Conservation (phyloP, 257 asterid genomes). For the Nicotiana noctiflora region DNA sequence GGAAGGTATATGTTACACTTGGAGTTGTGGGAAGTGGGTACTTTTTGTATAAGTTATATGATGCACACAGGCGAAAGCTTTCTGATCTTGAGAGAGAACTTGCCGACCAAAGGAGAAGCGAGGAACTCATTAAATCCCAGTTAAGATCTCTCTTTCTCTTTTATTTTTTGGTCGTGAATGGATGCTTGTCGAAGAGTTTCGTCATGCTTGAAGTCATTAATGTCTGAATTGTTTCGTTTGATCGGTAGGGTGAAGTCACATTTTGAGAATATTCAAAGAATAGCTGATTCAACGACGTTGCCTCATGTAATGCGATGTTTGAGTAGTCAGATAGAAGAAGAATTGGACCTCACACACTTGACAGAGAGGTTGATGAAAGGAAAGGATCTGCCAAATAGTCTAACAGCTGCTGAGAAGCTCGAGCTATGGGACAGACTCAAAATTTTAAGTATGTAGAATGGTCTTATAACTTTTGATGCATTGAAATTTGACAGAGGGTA, state of each 20-base stretch:
- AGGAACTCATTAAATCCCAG: constrained; percentile 78
- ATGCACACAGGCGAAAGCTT: constrained; percentile 46
- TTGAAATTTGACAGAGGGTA: not conserved
- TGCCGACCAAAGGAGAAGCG: constrained; percentile 47
- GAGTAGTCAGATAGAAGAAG: constrained; percentile 49
- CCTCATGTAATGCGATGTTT: constrained; percentile 72
- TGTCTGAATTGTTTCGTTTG: constrained; percentile 4
- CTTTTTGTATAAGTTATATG: constrained; percentile 67
- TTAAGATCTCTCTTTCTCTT: constrained; percentile 27
- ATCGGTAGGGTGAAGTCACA: constrained; percentile 60
- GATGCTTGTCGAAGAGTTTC: not conserved
- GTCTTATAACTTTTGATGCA: constrained; percentile 13
- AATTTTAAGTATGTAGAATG: constrained; percentile 41
- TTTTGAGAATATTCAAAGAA: constrained; percentile 65
- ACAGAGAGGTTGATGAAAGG: constrained; percentile 74
- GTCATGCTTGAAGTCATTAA: not conserved
- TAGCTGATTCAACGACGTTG: constrained; percentile 73
- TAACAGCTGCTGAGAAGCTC: constrained; percentile 58
- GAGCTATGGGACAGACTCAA: constrained; percentile 86
- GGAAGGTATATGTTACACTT: constrained; percentile 70
- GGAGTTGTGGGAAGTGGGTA: constrained; percentile 82
- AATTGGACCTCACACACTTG: constrained; percentile 61
- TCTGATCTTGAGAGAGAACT: constrained; percentile 60
- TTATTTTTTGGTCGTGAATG: not conserved
- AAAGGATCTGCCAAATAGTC: constrained; percentile 64